Base-by-base conservation (phyloP, 441 rosid species). In the Adansonia rubrostipa region DNA sequence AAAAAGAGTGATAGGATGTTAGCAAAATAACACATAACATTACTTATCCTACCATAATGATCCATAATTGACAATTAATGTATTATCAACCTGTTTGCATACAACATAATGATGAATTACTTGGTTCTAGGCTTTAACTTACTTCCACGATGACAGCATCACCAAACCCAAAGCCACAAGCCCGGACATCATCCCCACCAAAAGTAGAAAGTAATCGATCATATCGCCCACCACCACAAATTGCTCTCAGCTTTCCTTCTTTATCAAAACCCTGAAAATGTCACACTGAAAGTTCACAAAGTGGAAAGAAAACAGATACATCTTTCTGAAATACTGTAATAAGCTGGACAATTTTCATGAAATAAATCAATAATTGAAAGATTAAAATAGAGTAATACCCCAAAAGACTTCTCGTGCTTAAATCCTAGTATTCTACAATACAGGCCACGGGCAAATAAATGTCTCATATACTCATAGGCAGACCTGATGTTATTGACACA, bases 151-250 rank as follows among this genome's bases (percentile, higher is more conserved):
- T 85, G 40, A 96, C 99, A 76, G 98, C 99, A 84, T 96, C 97
- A 5, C 98, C 98, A 61, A 96, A 96, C 78, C 98, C 98, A 83
- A 96, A 96, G 76, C 97, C 99, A 85, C 99, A 96, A 54, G 97
- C 98, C 42, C 98, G 97, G 77, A 88, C 65, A 85, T 93, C 97
- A 80, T 92, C 97, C 77, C 97, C 97, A 44, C 99, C 99, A 87
- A 88, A 96, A 9, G 98, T 92, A 33, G 94, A 94, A 73, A 93
- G 91, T 79, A 96, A 83, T 57, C 81, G 86, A 78, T 93, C 98
- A 74, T 96, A 96, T 79, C 95, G 85, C 73, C 99, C 96, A 42
- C 99, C 97, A 20, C 99, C 97, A 72, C 99, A 92, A 77, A 96
- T 91, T 79, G 99, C 98, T 87, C 98, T 85, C 82, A 96, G 78